Evolutionary conservation across 306 rosid genomes (phyloP), one percentile per base, ranked within the genome.

Genomic region (Vachellia pachyceras): DNA sequence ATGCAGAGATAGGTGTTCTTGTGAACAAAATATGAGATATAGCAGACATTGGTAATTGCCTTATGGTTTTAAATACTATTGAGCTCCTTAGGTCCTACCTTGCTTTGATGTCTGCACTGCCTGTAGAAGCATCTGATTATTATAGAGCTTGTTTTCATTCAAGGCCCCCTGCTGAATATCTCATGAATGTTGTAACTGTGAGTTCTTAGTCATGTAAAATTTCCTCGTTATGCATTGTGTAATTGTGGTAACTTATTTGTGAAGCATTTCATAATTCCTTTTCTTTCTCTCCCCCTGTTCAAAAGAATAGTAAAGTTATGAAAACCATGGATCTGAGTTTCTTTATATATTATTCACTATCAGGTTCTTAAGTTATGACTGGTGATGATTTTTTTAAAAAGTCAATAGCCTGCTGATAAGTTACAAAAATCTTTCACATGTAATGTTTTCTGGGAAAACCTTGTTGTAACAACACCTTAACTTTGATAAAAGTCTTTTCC

Each of bases 1-100:
- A 83, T 45, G 81, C 77, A 78, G 77, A 80, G 80, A 81, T 96
- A 91, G 89, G 66, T 58, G 75, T 75, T 29, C 41, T 45, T 49
- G 79, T 44, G 64, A 73, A 63, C 41, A 63, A 50, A 75, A 42
- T 55, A 76, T 72, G 72, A 54, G 58, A 77, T 69, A 46, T 73
- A 61, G 18, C 40, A 73, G 11, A n/a, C 41, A 44, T 35, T 23
- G 45, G 46, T 29, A 39, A 39, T 81, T 47, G 60, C 58, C 41
- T 46, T 29, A 8, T 68, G 35, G 41, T 75, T 79, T 68, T 55
- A 20, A 45, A 37, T 67, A 77, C 49, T 72, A 39, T 57, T 2
- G 20, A 40, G 79, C 61, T 68, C 78, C 74, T 67, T 80, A 49
- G 57, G 70, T 82, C 65, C 84, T 58, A 65, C 61, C 39, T 58